Evolutionary conservation across 2,329 filamentous ascomycete species (phyloP).

Genomic region (Colletotrichum incanum): DNA sequence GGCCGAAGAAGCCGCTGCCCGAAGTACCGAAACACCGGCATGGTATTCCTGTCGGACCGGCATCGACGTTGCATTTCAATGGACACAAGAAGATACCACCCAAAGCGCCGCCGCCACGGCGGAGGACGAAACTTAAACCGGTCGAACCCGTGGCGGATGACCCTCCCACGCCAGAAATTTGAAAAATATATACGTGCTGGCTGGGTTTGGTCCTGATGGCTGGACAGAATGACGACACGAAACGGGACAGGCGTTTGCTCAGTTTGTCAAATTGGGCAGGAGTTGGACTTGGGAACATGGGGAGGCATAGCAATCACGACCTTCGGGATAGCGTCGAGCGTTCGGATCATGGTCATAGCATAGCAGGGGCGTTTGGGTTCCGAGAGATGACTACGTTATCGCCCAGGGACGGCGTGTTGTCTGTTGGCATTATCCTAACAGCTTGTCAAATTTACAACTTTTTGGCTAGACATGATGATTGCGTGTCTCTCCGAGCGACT

Average conservation of each 20-base stretch:
- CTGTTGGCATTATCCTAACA: neutral
- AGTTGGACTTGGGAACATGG: conserved; percentile 6
- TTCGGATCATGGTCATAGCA: conserved; percentile 26
- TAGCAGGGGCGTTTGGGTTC: conserved; percentile 41
- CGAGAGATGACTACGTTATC: neutral
- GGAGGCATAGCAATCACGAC: conserved; percentile 10
- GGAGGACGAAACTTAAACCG: conserved; percentile 60
- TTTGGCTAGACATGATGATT: neutral
- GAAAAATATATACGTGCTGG: neutral
- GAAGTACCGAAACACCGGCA: conserved; percentile 72
- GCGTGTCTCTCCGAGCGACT: neutral
- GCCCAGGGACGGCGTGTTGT: neutral
- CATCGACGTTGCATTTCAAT: conserved; percentile 50
- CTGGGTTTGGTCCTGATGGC: conserved; percentile 6
- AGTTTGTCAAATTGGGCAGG: conserved; percentile 7
- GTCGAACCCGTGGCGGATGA: conserved; percentile 26
- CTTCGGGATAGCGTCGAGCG: conserved; percentile 10
- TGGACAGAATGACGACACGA: conserved; percentile 16
- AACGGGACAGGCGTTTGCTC: conserved; percentile 17
- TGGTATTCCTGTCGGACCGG: conserved; percentile 61
- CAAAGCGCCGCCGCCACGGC: conserved; percentile 63
- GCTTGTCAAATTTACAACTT: neutral
- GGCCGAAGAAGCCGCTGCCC: conserved; percentile 65
- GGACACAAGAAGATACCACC: conserved; percentile 61
- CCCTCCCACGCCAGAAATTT: neutral